These are phyloP conservation scores for Brassica nigra DNA, from an alignment of 345 rosid species.

Conservation along the genomic window DNA sequence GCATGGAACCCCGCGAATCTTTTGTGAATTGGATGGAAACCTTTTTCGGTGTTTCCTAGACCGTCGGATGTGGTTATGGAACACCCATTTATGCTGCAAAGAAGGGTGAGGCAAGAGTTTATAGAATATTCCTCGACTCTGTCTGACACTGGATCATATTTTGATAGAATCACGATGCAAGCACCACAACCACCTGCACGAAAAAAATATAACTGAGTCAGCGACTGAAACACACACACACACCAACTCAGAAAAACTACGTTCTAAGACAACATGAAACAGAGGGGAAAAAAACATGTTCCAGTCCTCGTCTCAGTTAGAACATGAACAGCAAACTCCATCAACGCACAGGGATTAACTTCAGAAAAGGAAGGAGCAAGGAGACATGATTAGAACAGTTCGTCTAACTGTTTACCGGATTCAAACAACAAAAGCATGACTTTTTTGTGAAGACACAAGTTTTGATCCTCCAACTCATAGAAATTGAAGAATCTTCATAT, in stretches of 20 bases:
- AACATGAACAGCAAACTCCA: background rate
- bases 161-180: conserved; percentile 72
- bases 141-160: conserved; percentile 55
- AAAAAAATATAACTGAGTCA: background rate
- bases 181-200: conserved; percentile 94
- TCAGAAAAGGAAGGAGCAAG: background rate
- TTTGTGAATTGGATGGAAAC: conserved; percentile 83
- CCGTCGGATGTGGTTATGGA: conserved; percentile 85
- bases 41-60: conserved; percentile 72
- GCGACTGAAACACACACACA: background rate
- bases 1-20: conserved; percentile 83
- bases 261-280: background rate
- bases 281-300: background rate
- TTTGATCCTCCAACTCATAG: background rate
- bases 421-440: background rate
- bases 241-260: background rate
- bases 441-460: background rate
- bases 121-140: conserved; percentile 60
- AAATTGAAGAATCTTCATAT: background rate
- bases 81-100: conserved; percentile 74
- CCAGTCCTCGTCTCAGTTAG: background rate
- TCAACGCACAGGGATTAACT: background rate
- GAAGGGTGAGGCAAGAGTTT: conserved; percentile 85
- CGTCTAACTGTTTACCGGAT: background rate
- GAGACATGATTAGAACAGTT: background rate